A percentile compares a stretch with the other conserved stretches of the same genome.
These are phyloP conservation scores for Pleurotus citrinopileatus DNA, from an alignment of 768 basidiomycete species.

Conservation along the genomic window DNA sequence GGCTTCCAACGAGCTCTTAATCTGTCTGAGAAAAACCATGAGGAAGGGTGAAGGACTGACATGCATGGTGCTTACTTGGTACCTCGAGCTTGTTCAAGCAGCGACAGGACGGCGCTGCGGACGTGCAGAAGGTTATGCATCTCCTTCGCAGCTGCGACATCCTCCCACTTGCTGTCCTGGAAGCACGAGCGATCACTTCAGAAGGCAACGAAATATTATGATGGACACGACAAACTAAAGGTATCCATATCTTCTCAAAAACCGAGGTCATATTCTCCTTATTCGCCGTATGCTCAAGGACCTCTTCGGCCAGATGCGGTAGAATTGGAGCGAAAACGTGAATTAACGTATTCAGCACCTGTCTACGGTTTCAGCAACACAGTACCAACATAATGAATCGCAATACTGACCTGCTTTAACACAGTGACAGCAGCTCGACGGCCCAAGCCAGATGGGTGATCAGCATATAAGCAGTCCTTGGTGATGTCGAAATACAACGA, in stretches of 20 bases:
- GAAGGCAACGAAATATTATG: neutral
- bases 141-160: conserved; percentile 50
- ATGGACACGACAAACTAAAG: conserved; percentile 54
- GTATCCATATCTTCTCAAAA: conserved; percentile 70
- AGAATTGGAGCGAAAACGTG: conserved; percentile 79
- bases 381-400: neutral
- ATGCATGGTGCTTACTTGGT: conserved; percentile 57
- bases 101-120: conserved; percentile 55
- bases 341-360: conserved; percentile 70
- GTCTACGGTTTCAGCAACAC: neutral
- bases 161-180: conserved; percentile 62
- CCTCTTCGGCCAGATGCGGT: conserved; percentile 90
- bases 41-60: neutral
- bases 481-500: conserved; percentile 90
- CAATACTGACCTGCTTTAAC: conserved; percentile 57
- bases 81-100: conserved; percentile 75
- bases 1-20: conserved; percentile 77
- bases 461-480: conserved; percentile 87
- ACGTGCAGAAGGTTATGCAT: conserved; percentile 64
- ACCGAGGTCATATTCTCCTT: conserved; percentile 47
- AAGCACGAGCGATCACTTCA: neutral
- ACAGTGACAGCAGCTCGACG: conserved; percentile 70
- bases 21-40: conserved; percentile 39
- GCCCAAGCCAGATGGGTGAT: conserved; percentile 42
- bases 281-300: conserved; percentile 44